Base-by-base conservation (phyloP, 371 early-diverging fungal genomes). In the Nosema muscidifuracis region DNA sequence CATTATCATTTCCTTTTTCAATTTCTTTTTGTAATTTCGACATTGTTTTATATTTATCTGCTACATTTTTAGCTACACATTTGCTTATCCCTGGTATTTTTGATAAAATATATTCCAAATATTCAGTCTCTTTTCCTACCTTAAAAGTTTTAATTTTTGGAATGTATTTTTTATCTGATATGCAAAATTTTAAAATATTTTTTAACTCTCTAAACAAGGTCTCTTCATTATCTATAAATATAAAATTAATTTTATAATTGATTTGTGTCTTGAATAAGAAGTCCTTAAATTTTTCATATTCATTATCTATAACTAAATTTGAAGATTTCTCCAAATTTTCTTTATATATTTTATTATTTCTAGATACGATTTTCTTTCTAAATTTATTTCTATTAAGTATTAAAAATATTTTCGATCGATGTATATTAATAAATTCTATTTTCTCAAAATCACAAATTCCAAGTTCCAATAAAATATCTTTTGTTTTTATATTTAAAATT, bases 11-110 rank as follows among this genome's bases (percentile, higher is more conserved):
- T 15, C 51, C 43, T 7, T 28, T 42, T 60, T 65, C 28, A 22
- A 74, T 22, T 18, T 34, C 36, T 3, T n/a, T 22, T 33, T 42
- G 12, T 4, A 74, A 40, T 16, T 24, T 34, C 15, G 31, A 30
- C 13, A 73, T 47, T n/a, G 43, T 74, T 58, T 38, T 33, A 44
- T 40, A 74, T 34, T 57, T 47, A 13, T 44, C 30, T 30, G 63
- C 30, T 38, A 74, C 50, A 20, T 33, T 40, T 53, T 55, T 36
- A 7, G 74, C 42, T 12, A 43, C 67, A 63, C 57, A 40, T 43
- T 53, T 67, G 0, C 74, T 33, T 47, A 74, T 74, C 38, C 74
- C 74, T 24, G 74, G 61, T n/a, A 74, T 74, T 43, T 42, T 43
- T 13, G 24, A 26, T 16, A 74, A n/a, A 15, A 74, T 43, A 53